Evolutionary conservation across 2,329 filamentous ascomycete genomes (phyloP), one percentile per base, ranked within the genome.

Genomic region (Sclerotinia trifoliorum): DNA sequence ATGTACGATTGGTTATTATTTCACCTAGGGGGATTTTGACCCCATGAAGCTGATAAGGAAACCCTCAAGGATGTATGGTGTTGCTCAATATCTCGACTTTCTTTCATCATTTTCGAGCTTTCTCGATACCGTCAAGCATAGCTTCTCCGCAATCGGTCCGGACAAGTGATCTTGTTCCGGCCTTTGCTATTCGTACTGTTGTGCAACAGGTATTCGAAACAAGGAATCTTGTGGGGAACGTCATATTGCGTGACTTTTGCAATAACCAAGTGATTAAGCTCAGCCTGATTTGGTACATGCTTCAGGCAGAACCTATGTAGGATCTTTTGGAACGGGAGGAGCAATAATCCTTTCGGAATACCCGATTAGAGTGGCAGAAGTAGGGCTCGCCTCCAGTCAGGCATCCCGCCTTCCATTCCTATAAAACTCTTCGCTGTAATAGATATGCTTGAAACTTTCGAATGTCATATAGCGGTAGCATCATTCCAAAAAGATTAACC

Each of bases 11-110:
- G 15, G 21, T 42, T 10, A 21, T 24, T 26, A 35, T 13, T 51
- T 11, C 15, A 29, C 29, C 35, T 39, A 29, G 17, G 32, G 29
- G 1, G 21, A 19, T 1, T 32, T 39, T 24, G 48, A 39, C 7
- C 7, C 46, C 8, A 15, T 35, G 24, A 24, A 62, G 46, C 29
- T 62, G 60, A 62, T 62, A 51, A 62, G 60, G 11, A 62, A n/a
- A 49, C 19, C 21, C 46, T 17, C 13, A 46, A 19, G 32, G 29
- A 13, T 62, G 44, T 6, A 39, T 51, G 46, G 7, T 49, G 24
- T 19, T n/a, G 8, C 3, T 39, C 39, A 15, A 8, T 51, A 21
- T 51, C 21, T 24, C 49, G 46, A 35, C 17, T 2, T 39, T 51
- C 46, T 24, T n/a, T 26, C 26, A 35, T 62, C n/a, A 51, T 39